Percentiles rank a stretch among this genome's conserved stretches.
These are phyloP conservation scores for Talaromyces thailandensis DNA, from an alignment of 495 filamentous ascomycete species.

Conservation along the genomic window DNA sequence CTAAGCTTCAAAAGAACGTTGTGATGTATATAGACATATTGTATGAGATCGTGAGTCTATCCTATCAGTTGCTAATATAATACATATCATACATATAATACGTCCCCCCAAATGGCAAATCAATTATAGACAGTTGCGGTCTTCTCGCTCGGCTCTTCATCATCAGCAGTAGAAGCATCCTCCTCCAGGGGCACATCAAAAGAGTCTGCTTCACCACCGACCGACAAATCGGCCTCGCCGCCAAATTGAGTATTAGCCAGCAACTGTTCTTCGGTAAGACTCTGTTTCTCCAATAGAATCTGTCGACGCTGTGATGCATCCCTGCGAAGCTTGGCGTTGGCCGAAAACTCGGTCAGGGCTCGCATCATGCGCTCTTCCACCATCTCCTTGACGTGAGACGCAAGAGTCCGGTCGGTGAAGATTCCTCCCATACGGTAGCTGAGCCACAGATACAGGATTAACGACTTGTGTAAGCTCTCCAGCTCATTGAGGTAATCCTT, in stretches of 20 bases:
- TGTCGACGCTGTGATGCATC: slow-evolving; percentile 33
- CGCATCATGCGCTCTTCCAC: slow-evolving; percentile 71
- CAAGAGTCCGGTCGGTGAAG: slow-evolving; percentile 68
- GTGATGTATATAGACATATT: neutral
- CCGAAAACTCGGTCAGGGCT: slow-evolving; percentile 48
- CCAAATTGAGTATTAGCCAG: neutral
- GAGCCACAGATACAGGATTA: slow-evolving; percentile 86
- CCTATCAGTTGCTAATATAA: neutral
- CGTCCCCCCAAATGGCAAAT: no score
- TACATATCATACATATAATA: no score
- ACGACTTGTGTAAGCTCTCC: slow-evolving; percentile 68
- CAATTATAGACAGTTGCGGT: neutral
- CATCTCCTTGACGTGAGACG: slow-evolving; percentile 68
- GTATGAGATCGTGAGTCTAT: neutral
- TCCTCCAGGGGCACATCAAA: neutral
- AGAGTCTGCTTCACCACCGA: neutral
- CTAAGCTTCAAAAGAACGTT: no score
- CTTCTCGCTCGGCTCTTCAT: neutral
- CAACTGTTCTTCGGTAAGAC: neutral
- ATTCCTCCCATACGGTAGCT: slow-evolving; percentile 63
- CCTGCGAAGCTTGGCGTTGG: slow-evolving; percentile 37
- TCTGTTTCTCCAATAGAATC: slow-evolving; percentile 8
- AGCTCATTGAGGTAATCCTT: slow-evolving; percentile 51
- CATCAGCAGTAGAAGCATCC: neutral
- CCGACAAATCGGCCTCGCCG: neutral